phyloP scores from a whole-genome alignment of 139 green algal genomes.

The Eudorina sp. region DNA sequence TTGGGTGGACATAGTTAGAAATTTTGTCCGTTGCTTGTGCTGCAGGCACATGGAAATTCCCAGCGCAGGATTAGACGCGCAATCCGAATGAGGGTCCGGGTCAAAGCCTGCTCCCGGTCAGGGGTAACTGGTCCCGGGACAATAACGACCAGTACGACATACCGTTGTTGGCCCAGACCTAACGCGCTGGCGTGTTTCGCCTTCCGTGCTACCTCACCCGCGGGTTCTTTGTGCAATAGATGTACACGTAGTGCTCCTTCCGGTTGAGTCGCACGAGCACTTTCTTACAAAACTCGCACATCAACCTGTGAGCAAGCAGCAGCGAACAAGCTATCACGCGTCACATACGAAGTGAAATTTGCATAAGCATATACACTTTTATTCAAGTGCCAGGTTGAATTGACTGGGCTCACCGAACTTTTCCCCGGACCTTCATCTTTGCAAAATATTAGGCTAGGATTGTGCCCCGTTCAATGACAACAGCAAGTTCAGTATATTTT shows the following conservation, averaged over 20 bases:
- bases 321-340: not conserved
- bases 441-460: no score
- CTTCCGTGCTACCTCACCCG: slow-evolving; percentile 13
- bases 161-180: no score
- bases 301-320: not conserved
- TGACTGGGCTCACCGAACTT: slow-evolving; percentile 31
- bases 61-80: no score
- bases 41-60: no score
- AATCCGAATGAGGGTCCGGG: no score
- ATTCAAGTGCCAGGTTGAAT: no score
- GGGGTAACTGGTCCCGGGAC: no score
- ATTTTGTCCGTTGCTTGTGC: slow-evolving; percentile 51
- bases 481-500: no score
- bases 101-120: no score
- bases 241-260: slow-evolving; percentile 36
- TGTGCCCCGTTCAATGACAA: no score
- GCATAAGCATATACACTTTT: not conserved
- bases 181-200: no score
- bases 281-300: slow-evolving; percentile 46
- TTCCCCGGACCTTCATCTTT: slow-evolving; percentile 41
- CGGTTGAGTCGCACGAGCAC: slow-evolving; percentile 17
- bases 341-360: not conserved
- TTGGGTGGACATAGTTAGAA: slow-evolving; percentile 11
- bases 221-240: slow-evolving; percentile 43
- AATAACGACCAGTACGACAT: no score